These are phyloP conservation scores for Fusarium sambucinum DNA, from an alignment of 2,329 filamentous ascomycete species.

Conservation along the genomic window DNA sequence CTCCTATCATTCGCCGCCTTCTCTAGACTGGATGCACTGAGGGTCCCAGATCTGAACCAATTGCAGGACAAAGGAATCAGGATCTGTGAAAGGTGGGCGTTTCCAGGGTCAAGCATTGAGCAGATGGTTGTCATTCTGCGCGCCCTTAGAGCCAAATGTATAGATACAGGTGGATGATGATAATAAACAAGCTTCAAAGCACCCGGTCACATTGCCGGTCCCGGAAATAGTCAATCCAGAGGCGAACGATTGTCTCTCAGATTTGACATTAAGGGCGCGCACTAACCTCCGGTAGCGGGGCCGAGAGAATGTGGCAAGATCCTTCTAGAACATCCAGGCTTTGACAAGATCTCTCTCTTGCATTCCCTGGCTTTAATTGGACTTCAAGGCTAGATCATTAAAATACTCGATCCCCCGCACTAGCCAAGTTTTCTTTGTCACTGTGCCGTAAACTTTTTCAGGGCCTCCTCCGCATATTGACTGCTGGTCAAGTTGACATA, in stretches of 20 bases:
- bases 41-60: conserved; percentile 33
- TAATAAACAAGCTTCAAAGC: fast-evolving
- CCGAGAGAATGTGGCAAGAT: conserved; percentile 4
- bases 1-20: conserved; percentile 38
- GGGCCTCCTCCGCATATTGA: neutral
- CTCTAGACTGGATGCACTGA: conserved; percentile 22
- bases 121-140: conserved; percentile 42
- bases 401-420: neutral
- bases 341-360: too few species aligned
- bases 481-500: neutral
- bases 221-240: neutral
- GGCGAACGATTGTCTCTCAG: neutral
- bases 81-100: conserved; percentile 41
- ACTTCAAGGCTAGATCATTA: neutral
- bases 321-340: conserved; percentile 9
- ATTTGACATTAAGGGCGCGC: conserved; percentile 33
- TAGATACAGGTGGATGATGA: conserved; percentile 23
- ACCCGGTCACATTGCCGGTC: neutral
- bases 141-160: conserved; percentile 36
- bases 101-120: conserved; percentile 38
- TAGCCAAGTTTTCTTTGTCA: too few species aligned
- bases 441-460: neutral
- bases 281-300: neutral
- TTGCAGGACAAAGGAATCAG: conserved; percentile 38
- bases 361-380: neutral